phyloP scores from a whole-genome alignment of 345 rosid species.

The Eucalyptus erythrocorys region DNA sequence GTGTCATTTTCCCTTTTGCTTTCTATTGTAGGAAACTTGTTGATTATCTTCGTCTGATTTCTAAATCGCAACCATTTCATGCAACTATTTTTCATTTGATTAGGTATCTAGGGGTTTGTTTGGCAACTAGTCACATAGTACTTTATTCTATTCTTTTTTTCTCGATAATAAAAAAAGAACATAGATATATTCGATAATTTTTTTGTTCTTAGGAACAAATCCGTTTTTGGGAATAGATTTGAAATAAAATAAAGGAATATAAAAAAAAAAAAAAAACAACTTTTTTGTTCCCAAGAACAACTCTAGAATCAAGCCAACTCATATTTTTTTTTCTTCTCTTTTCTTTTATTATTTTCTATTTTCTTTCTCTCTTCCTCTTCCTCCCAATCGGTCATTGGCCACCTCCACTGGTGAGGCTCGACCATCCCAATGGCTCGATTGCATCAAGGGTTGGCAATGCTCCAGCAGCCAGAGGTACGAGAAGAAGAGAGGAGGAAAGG shows the following conservation, averaged over 20 bases:
- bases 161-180: accelerated
- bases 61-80: background rate
- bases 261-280: too few species aligned
- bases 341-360: too few species aligned
- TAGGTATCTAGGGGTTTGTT: accelerated
- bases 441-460: accelerated
- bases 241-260: accelerated
- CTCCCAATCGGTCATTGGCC: accelerated
- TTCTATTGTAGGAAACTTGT: background rate
- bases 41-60: background rate
- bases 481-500: too few species aligned
- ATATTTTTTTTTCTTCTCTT: too few species aligned
- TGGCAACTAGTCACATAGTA: too few species aligned
- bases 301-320: too few species aligned
- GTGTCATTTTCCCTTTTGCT: background rate
- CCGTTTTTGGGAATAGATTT: accelerated
- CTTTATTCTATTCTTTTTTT: too few species aligned
- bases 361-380: too few species aligned
- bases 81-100: background rate
- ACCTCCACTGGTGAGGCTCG: accelerated
- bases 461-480: accelerated
- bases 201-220: accelerated
- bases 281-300: accelerated
- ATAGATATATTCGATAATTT: too few species aligned
- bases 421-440: accelerated